These are phyloP conservation scores for Claviceps arundinis DNA, from an alignment of 2,329 filamentous ascomycete genomes.

Conservation along the genomic window DNA sequence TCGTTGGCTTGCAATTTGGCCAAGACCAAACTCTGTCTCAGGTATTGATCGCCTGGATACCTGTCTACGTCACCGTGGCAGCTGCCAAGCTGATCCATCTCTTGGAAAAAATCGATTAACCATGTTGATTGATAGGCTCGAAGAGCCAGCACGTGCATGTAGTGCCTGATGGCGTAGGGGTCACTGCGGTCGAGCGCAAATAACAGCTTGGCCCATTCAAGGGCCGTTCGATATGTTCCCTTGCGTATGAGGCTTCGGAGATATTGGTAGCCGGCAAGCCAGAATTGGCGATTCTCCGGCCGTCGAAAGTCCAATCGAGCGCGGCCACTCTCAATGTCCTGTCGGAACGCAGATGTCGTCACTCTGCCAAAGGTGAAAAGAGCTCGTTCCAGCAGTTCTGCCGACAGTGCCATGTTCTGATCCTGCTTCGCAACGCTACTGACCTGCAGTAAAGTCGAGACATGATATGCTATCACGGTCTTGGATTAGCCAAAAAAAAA, in stretches of 20 bases:
- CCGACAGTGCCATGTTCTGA: conserved; percentile 71
- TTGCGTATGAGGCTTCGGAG: conserved; percentile 75
- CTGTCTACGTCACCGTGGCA: conserved; percentile 3
- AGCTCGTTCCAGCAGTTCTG: conserved; percentile 79
- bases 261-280: conserved; percentile 81
- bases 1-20: conserved; percentile 63
- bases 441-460: conserved; percentile 86
- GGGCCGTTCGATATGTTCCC: conserved; percentile 84
- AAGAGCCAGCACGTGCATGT: conserved; percentile 76
- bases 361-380: conserved; percentile 89
- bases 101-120: conserved; percentile 55
- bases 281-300: conserved; percentile 84
- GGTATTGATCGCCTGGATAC: conserved; percentile 44
- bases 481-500: conserved; percentile 8
- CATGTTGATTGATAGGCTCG: conserved; percentile 64
- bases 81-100: conserved; percentile 20
- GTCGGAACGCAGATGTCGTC: conserved; percentile 68
- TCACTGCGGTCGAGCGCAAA: conserved; percentile 64
- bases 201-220: conserved; percentile 86
- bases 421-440: conserved; percentile 87
- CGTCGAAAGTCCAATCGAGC: conserved; percentile 69
- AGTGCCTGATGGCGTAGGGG: conserved; percentile 69
- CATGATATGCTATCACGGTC: conserved; percentile 57
- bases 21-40: conserved; percentile 63
- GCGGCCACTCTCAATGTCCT: conserved; percentile 61